These are phyloP conservation scores for Hypoxylon intermedium DNA, from an alignment of 495 filamentous ascomycete species.

Conservation along the genomic window DNA sequence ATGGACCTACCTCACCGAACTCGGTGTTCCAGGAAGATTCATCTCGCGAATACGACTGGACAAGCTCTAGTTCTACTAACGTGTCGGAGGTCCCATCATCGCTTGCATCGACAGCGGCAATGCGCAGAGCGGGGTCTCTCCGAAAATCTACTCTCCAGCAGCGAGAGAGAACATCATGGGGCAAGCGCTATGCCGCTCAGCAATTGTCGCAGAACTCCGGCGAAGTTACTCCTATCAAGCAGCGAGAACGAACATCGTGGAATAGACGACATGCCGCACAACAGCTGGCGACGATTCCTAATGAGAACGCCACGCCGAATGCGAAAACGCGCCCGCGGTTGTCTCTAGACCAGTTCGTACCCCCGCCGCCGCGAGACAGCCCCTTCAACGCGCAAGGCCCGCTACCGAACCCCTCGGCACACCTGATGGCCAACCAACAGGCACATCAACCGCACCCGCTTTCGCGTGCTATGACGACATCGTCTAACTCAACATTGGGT, in stretches of 20 bases:
- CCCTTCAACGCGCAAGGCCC: conserved; percentile 63
- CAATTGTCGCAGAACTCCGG: conserved; percentile 51
- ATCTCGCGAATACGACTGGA: conserved; percentile 54
- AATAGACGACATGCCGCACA: conserved; percentile 56
- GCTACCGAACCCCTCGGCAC: conserved; percentile 63
- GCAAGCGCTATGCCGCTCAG: conserved; percentile 57
- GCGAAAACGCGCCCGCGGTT: conserved; percentile 68
- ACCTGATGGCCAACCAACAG: conserved; percentile 51
- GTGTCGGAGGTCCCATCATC: conserved; percentile 43
- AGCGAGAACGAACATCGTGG: conserved; percentile 51
- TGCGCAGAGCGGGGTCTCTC: conserved; percentile 70
- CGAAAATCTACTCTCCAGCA: conserved; percentile 89
- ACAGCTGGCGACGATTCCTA: conserved; percentile 50
- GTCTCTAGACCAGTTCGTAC: conserved; percentile 77
- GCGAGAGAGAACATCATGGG: conserved; percentile 70
- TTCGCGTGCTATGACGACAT: conserved; percentile 81
- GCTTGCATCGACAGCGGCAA: conserved; percentile 42
- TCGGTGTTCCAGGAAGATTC: conserved; percentile 57
- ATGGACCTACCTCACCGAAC: conserved; percentile 47
- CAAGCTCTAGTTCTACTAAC: conserved; percentile 34
- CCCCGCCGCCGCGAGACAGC: conserved; percentile 65
- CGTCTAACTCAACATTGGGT: conserved; percentile 75
- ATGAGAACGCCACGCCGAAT: conserved; percentile 58
- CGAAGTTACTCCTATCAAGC: conserved; percentile 57
- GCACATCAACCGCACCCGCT: conserved; percentile 77